Percentiles rank a stretch among this genome's conserved stretches.
These are phyloP conservation scores for Mortierella sp. DNA, from an alignment of 371 early-diverging fungal genomes.

Conservation along the genomic window DNA sequence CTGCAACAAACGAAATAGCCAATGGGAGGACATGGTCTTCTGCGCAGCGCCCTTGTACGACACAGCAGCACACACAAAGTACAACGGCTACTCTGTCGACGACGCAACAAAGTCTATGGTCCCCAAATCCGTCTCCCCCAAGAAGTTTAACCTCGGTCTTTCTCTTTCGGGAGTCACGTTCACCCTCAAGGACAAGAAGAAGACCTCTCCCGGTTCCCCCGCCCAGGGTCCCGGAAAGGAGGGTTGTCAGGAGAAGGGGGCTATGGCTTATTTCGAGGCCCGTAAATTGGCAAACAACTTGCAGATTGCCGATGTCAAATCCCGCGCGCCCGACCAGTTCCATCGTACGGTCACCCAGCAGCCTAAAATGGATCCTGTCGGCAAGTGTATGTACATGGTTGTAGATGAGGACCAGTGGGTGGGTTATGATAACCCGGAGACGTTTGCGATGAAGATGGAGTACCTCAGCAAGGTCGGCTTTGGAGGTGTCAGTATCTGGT, in stretches of 20 bases:
- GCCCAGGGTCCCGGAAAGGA: conserved; percentile 46
- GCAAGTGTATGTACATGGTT: conserved; percentile 57
- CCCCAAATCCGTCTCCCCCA: conserved; percentile 36
- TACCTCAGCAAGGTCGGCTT: conserved; percentile 42
- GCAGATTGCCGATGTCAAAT: conserved; percentile 26
- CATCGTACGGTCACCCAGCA: conserved; percentile 39
- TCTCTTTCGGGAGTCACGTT: conserved; percentile 55
- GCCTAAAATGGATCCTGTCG: conserved; percentile 33
- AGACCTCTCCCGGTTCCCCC: conserved; percentile 40
- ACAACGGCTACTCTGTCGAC: conserved; percentile 52
- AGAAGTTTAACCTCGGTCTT: conserved; percentile 53
- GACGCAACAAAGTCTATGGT: conserved; percentile 53
- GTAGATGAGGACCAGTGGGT: conserved; percentile 53
- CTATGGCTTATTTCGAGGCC: conserved; percentile 53
- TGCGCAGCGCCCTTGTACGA: conserved; percentile 54
- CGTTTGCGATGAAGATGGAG: conserved; percentile 43
- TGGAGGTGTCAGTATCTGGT: conserved; percentile 56
- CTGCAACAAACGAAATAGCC: conserved; percentile 16
- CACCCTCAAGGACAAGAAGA: conserved; percentile 45
- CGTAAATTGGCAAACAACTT: conserved; percentile 34
- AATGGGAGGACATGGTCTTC: conserved; percentile 57
- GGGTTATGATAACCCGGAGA: conserved; percentile 49
- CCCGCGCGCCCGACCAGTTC: conserved; percentile 25
- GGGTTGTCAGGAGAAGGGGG: conserved; percentile 54
- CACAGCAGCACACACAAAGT: conserved; percentile 40